Conservation (phyloP, 2,329 filamentous ascomycete species). For the Sodiomyces alkalinus region DNA sequence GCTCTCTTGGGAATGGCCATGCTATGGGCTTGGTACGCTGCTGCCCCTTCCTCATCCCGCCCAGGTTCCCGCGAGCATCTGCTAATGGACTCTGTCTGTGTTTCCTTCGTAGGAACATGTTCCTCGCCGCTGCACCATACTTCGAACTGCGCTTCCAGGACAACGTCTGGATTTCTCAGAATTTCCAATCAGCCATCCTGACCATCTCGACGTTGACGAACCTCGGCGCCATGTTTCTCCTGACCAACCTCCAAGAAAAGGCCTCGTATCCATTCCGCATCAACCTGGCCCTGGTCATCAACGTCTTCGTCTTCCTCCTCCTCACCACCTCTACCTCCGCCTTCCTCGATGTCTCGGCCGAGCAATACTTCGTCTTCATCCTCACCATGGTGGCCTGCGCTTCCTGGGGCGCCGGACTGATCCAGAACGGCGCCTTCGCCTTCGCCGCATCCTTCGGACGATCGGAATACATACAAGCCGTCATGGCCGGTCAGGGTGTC, state of each 20-base stretch:
- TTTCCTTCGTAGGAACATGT: conserved; percentile 67
- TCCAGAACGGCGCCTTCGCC: conserved; percentile 89
- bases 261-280: conserved; percentile 87
- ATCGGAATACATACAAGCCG: conserved; percentile 83
- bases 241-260: conserved; percentile 65
- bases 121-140: conserved; percentile 86
- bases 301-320: conserved; percentile 59
- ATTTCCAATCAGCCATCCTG: conserved; percentile 83
- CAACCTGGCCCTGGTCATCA: conserved; percentile 58
- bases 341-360: conserved; percentile 46
- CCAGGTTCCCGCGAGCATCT: conserved; percentile 7
- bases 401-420: conserved; percentile 66
- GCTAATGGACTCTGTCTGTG: conserved; percentile 3
- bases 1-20: conserved; percentile 76
- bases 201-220: conserved; percentile 78
- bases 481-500: conserved; percentile 89
- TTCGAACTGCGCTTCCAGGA: conserved; percentile 69
- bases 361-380: conserved; percentile 64
- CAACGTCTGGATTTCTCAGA: conserved; percentile 54
- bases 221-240: conserved; percentile 56
- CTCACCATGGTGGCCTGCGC: conserved; percentile 69
- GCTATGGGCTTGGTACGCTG: conserved; percentile 81
- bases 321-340: conserved; percentile 66
- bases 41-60: neutral
- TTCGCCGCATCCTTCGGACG: conserved; percentile 77